Evolutionary conservation across 257 asterid genomes (phyloP), one percentile per base, ranked within the genome.

Genomic region (Thymus quinquecostatus): DNA sequence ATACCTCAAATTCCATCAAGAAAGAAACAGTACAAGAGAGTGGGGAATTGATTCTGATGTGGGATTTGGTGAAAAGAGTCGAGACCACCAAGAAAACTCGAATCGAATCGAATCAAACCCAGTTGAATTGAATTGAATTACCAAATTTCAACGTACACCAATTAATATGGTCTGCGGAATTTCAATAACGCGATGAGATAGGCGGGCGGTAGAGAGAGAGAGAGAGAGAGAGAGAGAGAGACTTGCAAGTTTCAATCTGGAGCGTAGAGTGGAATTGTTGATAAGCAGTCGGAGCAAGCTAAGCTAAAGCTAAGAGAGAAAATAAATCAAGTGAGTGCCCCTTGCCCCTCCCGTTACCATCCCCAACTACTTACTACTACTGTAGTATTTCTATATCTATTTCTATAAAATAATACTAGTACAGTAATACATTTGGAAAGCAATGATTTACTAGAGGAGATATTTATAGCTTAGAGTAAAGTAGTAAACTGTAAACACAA

Each of bases 1-100:
- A 43, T 84, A 83, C 90, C 93, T 86, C 73, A 60, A 56, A 64
- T 78, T 78, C 86, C 90, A 88, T 85, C 66, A 41, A 79, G 66
- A 64, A 53, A 49, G 63, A 63, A 55, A 50, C 41, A 1, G 21
- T 73, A 10, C 8, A 50, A 10, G 1, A 29, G 2, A 78, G 70
- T 80, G 32, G 79, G 73, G 79, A 66, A 79, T 74, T 55, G 84
- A 83, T 73, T 87, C 68, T 54, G 51, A 44, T 64, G 62, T 53
- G 82, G 87, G 78, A 61, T 75, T 56, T 61, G 64, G 73, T 51
- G 69, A 66, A 69, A 73, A 64, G 77, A 34, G 41, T 21, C 33
- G 67, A 72, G 68, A 62, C 38, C n/a, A 71, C 68, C 53, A 47
- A 40, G 64, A 67, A 75, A 45, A 62, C 59, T 59, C 41, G 66